Percentiles rank a stretch among this genome's conserved stretches.
Conservation (phyloP, 345 rosid genomes). For the Adansonia digitata region DNA sequence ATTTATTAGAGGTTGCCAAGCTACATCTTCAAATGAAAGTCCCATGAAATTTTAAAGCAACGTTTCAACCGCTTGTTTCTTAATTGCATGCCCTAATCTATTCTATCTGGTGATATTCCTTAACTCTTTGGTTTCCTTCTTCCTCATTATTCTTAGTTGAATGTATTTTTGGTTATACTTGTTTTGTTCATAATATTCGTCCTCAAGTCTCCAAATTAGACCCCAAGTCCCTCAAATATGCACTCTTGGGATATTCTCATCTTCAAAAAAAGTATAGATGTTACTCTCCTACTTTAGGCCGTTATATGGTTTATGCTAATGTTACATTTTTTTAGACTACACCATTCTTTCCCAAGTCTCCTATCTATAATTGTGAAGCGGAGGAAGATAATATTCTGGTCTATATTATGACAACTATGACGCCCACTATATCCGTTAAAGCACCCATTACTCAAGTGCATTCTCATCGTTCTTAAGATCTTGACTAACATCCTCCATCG, state of each 20-base stretch:
- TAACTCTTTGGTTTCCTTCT: background rate
- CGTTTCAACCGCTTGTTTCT: background rate
- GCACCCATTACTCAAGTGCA: no score
- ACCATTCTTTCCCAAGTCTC: background rate
- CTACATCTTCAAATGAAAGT: no score
- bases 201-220: background rate
- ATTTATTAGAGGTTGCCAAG: no score
- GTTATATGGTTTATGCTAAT: background rate
- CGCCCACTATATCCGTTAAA: no score
- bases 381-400: background rate
- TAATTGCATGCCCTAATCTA: background rate
- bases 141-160: background rate
- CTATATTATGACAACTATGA: background rate
- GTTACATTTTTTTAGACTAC: background rate
- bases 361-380: background rate
- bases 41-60: no score
- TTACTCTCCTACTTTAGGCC: background rate
- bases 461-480: no score
- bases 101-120: background rate
- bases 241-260: background rate
- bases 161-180: background rate
- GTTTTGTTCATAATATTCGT: background rate
- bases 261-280: background rate
- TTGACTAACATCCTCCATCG: no score
- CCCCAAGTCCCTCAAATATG: background rate